These are phyloP conservation scores for Ramularia collo-cygni DNA, from an alignment of 2,329 filamentous ascomycete species.

Conservation along the genomic window DNA sequence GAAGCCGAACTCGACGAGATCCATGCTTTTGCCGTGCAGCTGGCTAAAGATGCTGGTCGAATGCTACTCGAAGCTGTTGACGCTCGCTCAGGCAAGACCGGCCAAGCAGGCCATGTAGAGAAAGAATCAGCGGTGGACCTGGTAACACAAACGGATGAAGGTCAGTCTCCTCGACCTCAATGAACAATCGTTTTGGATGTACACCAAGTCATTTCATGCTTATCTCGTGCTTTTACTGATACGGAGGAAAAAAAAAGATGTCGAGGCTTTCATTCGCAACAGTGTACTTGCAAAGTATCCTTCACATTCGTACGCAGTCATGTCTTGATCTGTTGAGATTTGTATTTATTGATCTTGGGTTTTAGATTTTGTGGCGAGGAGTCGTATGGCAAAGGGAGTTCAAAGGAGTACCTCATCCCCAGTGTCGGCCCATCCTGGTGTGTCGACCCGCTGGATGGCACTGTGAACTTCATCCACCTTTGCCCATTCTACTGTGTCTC, in stretches of 20 bases:
- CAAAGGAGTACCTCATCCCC: constrained; percentile 60
- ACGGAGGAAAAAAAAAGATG: constrained; percentile 42
- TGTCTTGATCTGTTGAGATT: too few species aligned
- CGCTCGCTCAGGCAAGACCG: constrained; percentile 42
- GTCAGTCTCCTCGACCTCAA: constrained; percentile 37
- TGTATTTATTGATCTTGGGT: constrained; percentile 4
- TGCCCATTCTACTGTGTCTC: constrained; percentile 78
- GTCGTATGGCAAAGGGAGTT: constrained; percentile 61
- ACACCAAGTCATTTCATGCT: not conserved
- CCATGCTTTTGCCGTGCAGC: constrained; percentile 62
- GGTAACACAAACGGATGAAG: constrained; percentile 69
- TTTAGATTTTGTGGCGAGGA: constrained; percentile 69
- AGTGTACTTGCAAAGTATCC: constrained; percentile 52
- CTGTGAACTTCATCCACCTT: constrained; percentile 73
- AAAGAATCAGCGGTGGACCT: constrained; percentile 73
- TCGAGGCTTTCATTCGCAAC: constrained; percentile 58
- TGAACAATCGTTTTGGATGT: too few species aligned
- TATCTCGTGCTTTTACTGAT: constrained; percentile 3
- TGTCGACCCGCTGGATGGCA: constrained; percentile 69
- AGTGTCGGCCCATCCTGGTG: constrained; percentile 62
- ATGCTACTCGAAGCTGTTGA: constrained; percentile 60
- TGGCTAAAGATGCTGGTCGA: constrained; percentile 63
- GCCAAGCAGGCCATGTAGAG: constrained; percentile 45
- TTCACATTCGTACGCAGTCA: constrained; percentile 52
- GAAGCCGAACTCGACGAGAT: constrained; percentile 49